A percentile compares a stretch with the other conserved stretches of the same genome.
These are phyloP conservation scores for Taphrina wiesneri DNA, from an alignment of 1,139 yeast genomes.

Conservation along the genomic window DNA sequence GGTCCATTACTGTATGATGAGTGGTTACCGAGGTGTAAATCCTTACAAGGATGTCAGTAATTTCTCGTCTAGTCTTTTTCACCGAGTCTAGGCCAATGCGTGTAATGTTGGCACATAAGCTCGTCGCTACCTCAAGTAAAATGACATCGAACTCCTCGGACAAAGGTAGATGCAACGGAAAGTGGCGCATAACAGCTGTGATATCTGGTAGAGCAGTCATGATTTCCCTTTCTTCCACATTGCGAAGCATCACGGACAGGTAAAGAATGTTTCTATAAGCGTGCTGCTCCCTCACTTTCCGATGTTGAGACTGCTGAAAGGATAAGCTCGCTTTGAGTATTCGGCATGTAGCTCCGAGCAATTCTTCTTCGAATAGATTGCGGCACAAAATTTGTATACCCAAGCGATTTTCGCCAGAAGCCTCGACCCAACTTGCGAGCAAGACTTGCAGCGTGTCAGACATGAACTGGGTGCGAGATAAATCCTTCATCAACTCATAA, in stretches of 20 bases:
- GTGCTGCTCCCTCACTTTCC: background rate
- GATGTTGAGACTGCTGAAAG: background rate
- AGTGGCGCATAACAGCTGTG: conserved; percentile 1
- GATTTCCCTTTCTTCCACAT: background rate
- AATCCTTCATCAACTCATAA: background rate
- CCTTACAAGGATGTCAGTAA: background rate
- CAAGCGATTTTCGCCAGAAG: background rate
- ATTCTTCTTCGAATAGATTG: background rate
- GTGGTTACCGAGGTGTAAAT: conserved; percentile 1
- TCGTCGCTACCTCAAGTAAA: background rate
- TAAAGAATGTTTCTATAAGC: background rate
- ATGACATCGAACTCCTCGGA: background rate
- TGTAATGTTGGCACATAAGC: background rate
- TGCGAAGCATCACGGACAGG: background rate
- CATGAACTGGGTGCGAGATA: background rate
- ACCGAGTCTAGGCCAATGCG: background rate
- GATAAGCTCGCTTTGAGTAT: background rate
- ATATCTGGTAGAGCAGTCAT: background rate
- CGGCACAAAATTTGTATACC: background rate
- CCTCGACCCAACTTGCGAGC: background rate
- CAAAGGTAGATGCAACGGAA: conserved; percentile 2
- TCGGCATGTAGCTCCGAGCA: background rate
- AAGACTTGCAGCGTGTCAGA: background rate
- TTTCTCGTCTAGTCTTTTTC: background rate
- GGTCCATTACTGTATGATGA: background rate